Evolutionary conservation across 139 green algal species (phyloP), one percentile per base, ranked within the genome.

Genomic region (Pedinophyceae sp.): DNA sequence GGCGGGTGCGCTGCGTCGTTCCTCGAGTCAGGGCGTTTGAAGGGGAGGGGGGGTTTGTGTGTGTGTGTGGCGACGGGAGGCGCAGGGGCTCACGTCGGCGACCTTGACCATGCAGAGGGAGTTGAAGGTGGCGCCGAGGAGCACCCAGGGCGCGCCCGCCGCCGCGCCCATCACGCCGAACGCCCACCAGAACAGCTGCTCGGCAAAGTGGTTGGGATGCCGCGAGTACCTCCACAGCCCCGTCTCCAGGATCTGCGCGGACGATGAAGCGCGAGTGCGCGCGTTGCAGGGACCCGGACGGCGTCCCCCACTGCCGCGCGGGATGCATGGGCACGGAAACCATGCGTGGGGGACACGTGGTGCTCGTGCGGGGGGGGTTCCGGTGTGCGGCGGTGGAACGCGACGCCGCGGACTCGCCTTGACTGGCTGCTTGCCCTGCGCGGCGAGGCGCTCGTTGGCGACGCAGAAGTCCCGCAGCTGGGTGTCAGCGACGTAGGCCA

Each of bases 61-160:
- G 27, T 59, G 39, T 34, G 13, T 27, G 53, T 7, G 60, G 25
- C 50, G 28, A 56, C 22, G 46, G 17, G 15, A 7, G 23, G 3
- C 55, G 45, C 22, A 47, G 25, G 18, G 22, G 26, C 5, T 29
- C 3, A 63, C 5, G 13, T 16, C 13, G 2, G 49, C 48, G 4
- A 4, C 17, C 26, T 52, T 56, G 18, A 75, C 61, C 50, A 79
- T 65, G 64, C 66, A 70, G 0, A 78, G 4, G 2, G 63, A 59
- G 55, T 83, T 83, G 64, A 81, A 73, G 4, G 71, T 28, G 0
- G 75, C 30, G 20, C 75, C 75, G 0, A 69, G 4, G 17, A 75
- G 3, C 56, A 65, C 65, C 69, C 66, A 81, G 25, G 43, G 46
- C 43, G 68, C 38, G 5, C 66, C 66, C 39, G n/a, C n/a, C n/a